Evolutionary conservation across 768 basidiomycete species (phyloP), one percentile per base, ranked within the genome.

Genomic region (Russula dissimulans): DNA sequence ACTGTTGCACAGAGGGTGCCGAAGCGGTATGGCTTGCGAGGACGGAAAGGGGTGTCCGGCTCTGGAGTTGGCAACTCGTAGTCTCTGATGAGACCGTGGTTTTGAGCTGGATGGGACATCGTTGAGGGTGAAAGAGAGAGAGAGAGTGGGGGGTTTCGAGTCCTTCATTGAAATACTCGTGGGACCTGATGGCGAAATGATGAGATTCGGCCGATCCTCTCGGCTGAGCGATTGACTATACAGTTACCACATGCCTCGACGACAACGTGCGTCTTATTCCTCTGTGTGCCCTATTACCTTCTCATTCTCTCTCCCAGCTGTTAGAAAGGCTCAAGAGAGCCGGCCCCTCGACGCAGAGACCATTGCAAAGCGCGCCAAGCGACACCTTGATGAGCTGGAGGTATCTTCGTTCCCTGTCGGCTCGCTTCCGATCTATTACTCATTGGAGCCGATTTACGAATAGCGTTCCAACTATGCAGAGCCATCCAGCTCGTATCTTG

Each of bases 1-100:
- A 95, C 91, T 5, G 91, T 94, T 26, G 89, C 93, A 61, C 91
- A 92, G 59, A 91, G 76, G 15, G 91, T 93, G n/a, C 89, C 88
- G 72, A 93, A 91, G n/a, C 83, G 79, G 73, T 92, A 91, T 0
- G 87, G 88, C 71, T 84, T 83, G 60, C 89, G 79, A 26, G 80
- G 73, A 47, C 82, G 72, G 61, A 79, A 70, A 2, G 89, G 89
- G 0, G 89, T 86, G 60, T 91, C 89, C 32, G 89, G 86, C 65
- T 89, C 89, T 63, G 89, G 89, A 0, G 89, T 91, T 15, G 86
- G 88, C 31, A 91, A 75, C 63, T 87, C 83, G 69, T 83, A 60
- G 44, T 60, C 58, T 43, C 50, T 60, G 42, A 64, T 51, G 10
- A 58, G 52, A 9, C 50, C 57, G 4, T 58, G 39, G 17, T 50